Evolutionary conservation across 176 grass and related monocot species (phyloP), one percentile per base, ranked within the genome.

Genomic region (Pharus latifolius): DNA sequence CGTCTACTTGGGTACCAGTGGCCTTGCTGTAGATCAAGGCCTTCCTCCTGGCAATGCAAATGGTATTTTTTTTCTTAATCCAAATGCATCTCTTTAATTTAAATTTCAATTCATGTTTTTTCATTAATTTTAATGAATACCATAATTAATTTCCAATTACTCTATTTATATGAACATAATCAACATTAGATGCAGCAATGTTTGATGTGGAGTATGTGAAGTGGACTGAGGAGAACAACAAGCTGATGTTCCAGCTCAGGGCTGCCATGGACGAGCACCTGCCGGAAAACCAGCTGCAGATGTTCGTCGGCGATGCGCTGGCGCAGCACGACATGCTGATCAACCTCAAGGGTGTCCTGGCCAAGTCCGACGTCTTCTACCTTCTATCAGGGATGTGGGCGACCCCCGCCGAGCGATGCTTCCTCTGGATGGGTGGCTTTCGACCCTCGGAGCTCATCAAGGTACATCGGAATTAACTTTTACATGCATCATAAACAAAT

Each of bases 341-440:
- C 11, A 54, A 25, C 63, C 70, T 96, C 35, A 91, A 85, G 73
- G 83, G 49, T 15, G 65, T 65, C 6, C 63, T 91, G 38, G 78
- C 70, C 10, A 77, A 65, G 29, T 70, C 60, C 3, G 91, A 96
- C 43, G 72, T 83, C 44, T 91, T 96, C 75, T 84, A 96, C 45
- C 84, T 96, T 48, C 60, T 85, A 20, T 91, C 78, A 1, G 91
- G 91, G 3, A 49, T 70, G 23, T 96, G 91, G 91, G 86, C 73
- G 8, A 83, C 70, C 56, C 91, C 91, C 0, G 78, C 87, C 1
- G 87, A 96, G 34, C 87, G 84, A 11, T 88, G 91, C 49, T 96
- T 91, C 78, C 64, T 96, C 38, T 96, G 91, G 91, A 56, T 96
- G 14, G 91, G 81, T 9, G 91, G 87, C 13, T 88, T 82, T 77